Conservation (phyloP, 495 filamentous ascomycete species). For the Massariosphaeria phaeospora region DNA sequence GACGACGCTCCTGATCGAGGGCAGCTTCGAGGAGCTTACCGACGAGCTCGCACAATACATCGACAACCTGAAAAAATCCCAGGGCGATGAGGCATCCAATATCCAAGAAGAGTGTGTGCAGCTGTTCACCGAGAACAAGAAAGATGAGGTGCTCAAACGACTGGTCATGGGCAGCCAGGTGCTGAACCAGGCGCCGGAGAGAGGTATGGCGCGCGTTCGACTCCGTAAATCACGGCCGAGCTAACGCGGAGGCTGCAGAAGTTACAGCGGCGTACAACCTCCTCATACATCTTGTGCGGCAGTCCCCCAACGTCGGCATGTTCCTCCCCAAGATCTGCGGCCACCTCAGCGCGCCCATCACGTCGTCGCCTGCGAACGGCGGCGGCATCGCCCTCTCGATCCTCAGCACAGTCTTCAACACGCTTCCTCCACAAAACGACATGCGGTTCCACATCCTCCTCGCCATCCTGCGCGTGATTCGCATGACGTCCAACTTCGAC, state of each 20-base stretch:
- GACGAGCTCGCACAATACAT: slow-evolving; percentile 84
- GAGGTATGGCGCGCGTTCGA: too few species aligned
- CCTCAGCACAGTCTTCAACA: slow-evolving; percentile 95
- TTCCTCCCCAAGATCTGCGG: slow-evolving; percentile 82
- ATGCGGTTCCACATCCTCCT: slow-evolving; percentile 84
- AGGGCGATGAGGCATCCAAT: slow-evolving; percentile 51
- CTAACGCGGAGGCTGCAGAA: slow-evolving; percentile 49
- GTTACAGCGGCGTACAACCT: slow-evolving; percentile 94
- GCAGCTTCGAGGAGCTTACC: slow-evolving; percentile 78
- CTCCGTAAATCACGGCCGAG: too few species aligned
- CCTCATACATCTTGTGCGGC: slow-evolving; percentile 83
- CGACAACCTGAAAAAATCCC: slow-evolving; percentile 56
- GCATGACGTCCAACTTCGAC: slow-evolving; percentile 61
- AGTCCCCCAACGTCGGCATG: slow-evolving; percentile 73
- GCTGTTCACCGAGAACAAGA: slow-evolving; percentile 63
- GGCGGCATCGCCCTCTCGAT: slow-evolving; percentile 77
- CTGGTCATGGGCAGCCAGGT: slow-evolving; percentile 67
- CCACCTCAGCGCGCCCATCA: slow-evolving; percentile 79
- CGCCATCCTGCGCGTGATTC: slow-evolving; percentile 74
- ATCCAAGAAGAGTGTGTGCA: slow-evolving; percentile 64
- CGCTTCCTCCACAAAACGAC: slow-evolving; percentile 65
- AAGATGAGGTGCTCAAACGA: slow-evolving; percentile 73
- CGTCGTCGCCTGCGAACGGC: slow-evolving; percentile 77
- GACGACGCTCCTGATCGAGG: slow-evolving; percentile 75
- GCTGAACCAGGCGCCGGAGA: slow-evolving; percentile 82